Percentiles rank a stretch among this genome's conserved stretches.
Evolutionary conservation across 352 stramenopile genomes (phyloP).

Genomic region (Elongisporangium anandrum): DNA sequence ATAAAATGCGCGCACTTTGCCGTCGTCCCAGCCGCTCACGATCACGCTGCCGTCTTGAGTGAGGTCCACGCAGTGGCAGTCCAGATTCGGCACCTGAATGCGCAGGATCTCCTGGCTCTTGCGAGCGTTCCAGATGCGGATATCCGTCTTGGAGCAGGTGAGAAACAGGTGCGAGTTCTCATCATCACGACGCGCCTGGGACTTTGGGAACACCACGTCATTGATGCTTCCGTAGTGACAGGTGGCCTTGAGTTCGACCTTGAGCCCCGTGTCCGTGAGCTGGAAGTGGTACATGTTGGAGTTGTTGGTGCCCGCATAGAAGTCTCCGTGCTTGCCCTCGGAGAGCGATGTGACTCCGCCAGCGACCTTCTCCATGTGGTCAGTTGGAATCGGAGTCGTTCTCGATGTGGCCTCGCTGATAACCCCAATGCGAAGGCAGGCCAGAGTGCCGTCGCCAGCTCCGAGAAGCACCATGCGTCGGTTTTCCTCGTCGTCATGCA

Average conservation of each 20-base stretch:
- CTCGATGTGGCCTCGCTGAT: constrained; percentile 61
- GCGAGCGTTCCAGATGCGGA: constrained; percentile 94
- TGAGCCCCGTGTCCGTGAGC: constrained; percentile 28
- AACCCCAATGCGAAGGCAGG: constrained; percentile 71
- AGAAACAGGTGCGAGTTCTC: constrained; percentile 94
- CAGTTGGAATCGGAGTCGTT: constrained; percentile 59
- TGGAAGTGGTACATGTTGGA: constrained; percentile 93
- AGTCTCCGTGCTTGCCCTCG: constrained; percentile 73
- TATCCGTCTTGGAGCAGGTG: constrained; percentile 93
- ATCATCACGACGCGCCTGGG: constrained; percentile 28
- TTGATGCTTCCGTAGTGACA: constrained; percentile 92
- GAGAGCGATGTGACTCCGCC: constrained; percentile 91
- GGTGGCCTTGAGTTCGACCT: constrained; percentile 78
- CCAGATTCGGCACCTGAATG: constrained; percentile 96
- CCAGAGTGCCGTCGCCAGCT: constrained; percentile 90
- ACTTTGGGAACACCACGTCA: constrained; percentile 91
- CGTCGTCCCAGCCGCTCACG: constrained; percentile 95
- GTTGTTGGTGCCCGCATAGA: constrained; percentile 92
- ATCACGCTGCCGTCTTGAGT: constrained; percentile 87
- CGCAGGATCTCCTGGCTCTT: constrained; percentile 93
- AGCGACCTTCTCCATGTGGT: constrained; percentile 77
- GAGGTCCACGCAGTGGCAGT: constrained; percentile 93
- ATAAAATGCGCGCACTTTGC: constrained; percentile 96
- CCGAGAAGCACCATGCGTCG: constrained; percentile 85
- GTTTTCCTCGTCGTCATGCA: constrained; percentile 90